A percentile compares a stretch with the other conserved stretches of the same genome.
phyloP scores from a whole-genome alignment of 139 green algal genomes.

The Axilococcus clingmanii region DNA sequence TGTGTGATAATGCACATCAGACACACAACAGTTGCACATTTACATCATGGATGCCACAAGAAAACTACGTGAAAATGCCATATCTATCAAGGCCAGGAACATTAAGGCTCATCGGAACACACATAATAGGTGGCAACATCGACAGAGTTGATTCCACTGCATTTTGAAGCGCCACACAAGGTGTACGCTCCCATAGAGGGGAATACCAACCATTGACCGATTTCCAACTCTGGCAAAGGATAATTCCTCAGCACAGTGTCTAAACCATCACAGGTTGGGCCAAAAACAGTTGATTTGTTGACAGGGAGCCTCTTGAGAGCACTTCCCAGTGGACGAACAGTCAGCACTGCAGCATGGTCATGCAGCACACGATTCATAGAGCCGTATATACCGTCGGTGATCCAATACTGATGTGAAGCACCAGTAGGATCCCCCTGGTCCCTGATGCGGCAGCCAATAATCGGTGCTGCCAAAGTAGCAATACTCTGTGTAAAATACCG shows the following conservation, averaged over 20 bases:
- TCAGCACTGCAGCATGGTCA: constrained; percentile 44
- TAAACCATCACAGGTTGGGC: constrained; percentile 78
- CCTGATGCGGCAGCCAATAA: constrained; percentile 72
- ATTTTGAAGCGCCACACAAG: constrained; percentile 68
- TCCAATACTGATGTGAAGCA: constrained; percentile 66
- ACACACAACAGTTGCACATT: neutral
- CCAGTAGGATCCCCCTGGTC: neutral
- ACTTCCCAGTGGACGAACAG: constrained; percentile 4
- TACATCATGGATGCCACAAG: too few relatives aligned
- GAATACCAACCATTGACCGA: constrained; percentile 93
- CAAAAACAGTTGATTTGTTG: constrained; percentile 66
- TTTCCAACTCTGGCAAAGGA: constrained; percentile 46
- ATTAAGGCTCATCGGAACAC: constrained; percentile 10
- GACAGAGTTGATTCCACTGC: constrained; percentile 57
- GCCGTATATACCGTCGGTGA: constrained; percentile 94
- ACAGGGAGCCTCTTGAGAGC: constrained; percentile 30
- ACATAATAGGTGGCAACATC: constrained; percentile 36
- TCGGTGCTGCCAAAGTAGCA: constrained; percentile 59
- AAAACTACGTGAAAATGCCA: neutral
- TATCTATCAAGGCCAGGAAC: neutral
- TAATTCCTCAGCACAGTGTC: constrained; percentile 71
- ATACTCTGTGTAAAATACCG: constrained; percentile 93
- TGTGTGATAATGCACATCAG: too few relatives aligned
- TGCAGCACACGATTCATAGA: constrained; percentile 94
- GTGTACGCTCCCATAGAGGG: constrained; percentile 89